Evolutionary conservation across 2,329 filamentous ascomycete genomes (phyloP), one percentile per base, ranked within the genome.

Genomic region (Paracamarosporium sp.): DNA sequence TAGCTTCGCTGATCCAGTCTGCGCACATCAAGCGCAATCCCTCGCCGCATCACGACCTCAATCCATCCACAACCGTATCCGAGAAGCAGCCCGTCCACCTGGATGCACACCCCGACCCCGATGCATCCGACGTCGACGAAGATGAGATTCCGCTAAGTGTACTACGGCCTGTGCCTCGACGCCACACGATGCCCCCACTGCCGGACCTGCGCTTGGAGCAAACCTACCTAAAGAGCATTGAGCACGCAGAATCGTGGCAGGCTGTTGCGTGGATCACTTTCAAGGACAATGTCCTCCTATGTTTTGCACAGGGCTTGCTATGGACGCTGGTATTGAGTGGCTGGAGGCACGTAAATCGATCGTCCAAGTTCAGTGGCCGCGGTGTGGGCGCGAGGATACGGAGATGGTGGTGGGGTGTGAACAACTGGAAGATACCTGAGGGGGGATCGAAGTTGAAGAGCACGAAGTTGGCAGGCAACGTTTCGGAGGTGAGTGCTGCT

Each of bases 191-290:
- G 71, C 93, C 93, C 45, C 87, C 87, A 3, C 75, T 90, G 45
- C 88, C 88, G 4, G 95, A 99, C 79, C 82, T 99, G 65, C 87
- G 95, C 41, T 98, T 98, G 79, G 95, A 99, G 80, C 95, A 99
- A 84, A 97, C 93, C 83, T 99, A 99, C 77, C 85, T 99, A 54
- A 90, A 91, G 68, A 96, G 93, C 79, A 90, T 99, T 67, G 86
- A 89, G 63, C 83, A 87, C 55, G 92, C 93, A 33, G 86, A 95
- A 64, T 88, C 87, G 24, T 93, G 89, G 88, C 89, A 90, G 81
- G 87, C 87, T 74, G 86, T 99, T 30, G 84, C 86, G 7, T 90
- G 90, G 81, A 94, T 99, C 66, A 99, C 95, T 17, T 77, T 91
- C 33, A 84, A 92, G 70, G 95, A 99, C 33, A 43, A 96, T 90